A percentile compares a stretch with the other conserved stretches of the same genome.
Conservation (phyloP, 2,329 filamentous ascomycete genomes). For the Xylaria sp. region DNA sequence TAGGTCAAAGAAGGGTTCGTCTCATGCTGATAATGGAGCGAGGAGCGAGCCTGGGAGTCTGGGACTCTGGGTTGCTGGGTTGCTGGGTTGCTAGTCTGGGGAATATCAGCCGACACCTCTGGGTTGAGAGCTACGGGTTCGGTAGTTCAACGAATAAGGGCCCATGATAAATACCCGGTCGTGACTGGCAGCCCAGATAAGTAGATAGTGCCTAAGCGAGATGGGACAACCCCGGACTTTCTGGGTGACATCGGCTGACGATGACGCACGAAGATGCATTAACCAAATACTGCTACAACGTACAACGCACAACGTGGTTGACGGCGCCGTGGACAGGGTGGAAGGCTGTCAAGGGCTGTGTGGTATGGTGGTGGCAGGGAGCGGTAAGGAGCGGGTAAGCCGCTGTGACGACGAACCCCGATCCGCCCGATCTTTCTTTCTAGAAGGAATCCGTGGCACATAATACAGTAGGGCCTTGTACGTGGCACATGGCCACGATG, state of each 20-base stretch:
- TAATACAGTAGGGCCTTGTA: neutral
- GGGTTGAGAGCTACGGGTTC: constrained; percentile 15
- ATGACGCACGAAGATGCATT: constrained; percentile 21
- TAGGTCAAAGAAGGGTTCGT: neutral
- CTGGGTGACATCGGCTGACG: constrained; percentile 15
- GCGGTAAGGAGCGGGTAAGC: neutral
- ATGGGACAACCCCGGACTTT: constrained; percentile 14
- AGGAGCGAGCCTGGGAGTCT: constrained; percentile 13
- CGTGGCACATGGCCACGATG: constrained; percentile 2
- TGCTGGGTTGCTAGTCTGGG: constrained; percentile 1
- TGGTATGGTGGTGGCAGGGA: neutral
- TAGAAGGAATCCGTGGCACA: constrained; percentile 33
- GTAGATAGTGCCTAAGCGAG: constrained; percentile 9
- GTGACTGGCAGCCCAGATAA: neutral
- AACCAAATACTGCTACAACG: no score
- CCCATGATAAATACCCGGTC: neutral
- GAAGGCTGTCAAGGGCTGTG: no score
- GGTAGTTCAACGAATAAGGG: constrained; percentile 11
- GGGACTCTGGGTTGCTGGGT: no score
- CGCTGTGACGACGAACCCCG: neutral
- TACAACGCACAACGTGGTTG: neutral
- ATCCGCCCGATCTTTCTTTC: constrained; percentile 28
- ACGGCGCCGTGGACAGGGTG: neutral
- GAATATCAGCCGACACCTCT: constrained; percentile 16
- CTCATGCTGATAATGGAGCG: constrained; percentile 10